phyloP scores from a whole-genome alignment of 1,284 basidiomycete genomes.

The Coniferiporia weirii region DNA sequence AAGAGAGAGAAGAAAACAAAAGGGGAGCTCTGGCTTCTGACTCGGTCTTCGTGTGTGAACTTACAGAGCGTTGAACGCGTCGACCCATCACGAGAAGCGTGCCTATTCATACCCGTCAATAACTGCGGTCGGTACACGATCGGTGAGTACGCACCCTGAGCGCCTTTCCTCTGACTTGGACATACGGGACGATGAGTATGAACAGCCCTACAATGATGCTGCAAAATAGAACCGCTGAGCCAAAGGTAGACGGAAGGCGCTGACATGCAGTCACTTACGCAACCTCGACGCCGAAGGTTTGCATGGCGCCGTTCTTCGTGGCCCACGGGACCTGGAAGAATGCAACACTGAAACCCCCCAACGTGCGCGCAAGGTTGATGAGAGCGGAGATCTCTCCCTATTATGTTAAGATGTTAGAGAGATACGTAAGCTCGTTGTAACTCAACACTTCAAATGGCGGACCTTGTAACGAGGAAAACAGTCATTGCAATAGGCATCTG shows the following conservation, averaged over 20 bases:
- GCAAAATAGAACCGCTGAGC: not conserved
- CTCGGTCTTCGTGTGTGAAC: no score
- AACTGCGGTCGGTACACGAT: no score
- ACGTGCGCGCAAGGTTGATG: slow-evolving; percentile 51
- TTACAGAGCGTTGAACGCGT: no score
- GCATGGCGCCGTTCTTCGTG: slow-evolving; percentile 45
- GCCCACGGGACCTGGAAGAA: slow-evolving; percentile 64
- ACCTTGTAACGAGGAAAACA: slow-evolving; percentile 48
- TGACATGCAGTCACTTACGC: slow-evolving; percentile 33
- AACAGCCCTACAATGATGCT: slow-evolving; percentile 48
- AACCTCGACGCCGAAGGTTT: slow-evolving; percentile 55
- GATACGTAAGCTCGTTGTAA: not conserved
- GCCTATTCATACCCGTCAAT: not conserved
- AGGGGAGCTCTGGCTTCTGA: no score
- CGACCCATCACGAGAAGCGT: not conserved
- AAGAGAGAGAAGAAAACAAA: no score
- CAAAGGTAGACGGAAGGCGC: not conserved
- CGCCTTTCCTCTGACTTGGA: slow-evolving; percentile 43
- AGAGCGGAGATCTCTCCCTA: slow-evolving; percentile 55
- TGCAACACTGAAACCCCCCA: slow-evolving; percentile 59
- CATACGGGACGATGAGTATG: slow-evolving; percentile 44
- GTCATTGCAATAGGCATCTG: slow-evolving; percentile 41
- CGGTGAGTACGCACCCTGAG: slow-evolving; percentile 35
- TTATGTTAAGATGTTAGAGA: not conserved
- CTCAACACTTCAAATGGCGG: not conserved